These are phyloP conservation scores for Melampsora americana DNA, from an alignment of 1,284 basidiomycete genomes.

Conservation along the genomic window DNA sequence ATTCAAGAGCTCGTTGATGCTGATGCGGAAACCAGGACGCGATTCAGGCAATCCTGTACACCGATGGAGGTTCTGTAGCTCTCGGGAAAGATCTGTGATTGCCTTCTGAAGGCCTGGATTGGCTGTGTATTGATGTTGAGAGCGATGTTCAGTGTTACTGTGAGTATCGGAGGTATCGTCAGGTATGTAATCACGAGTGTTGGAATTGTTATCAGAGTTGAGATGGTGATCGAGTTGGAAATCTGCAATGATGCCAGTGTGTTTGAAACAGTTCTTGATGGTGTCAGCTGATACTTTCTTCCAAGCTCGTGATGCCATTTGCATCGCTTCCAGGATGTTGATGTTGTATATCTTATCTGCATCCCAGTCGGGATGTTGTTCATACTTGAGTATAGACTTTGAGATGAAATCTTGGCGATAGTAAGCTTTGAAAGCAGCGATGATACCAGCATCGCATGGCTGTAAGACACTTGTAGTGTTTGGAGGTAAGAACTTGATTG, in stretches of 20 bases:
- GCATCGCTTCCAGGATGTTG: constrained; percentile 54
- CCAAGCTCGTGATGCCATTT: constrained; percentile 46
- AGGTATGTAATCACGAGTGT: too few relatives aligned
- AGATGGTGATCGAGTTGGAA: too few relatives aligned
- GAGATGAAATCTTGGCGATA: constrained; percentile 48
- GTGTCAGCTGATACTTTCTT: background rate
- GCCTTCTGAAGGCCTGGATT: too few relatives aligned
- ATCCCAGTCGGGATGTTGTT: constrained; percentile 43
- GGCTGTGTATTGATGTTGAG: too few relatives aligned
- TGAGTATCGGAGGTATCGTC: too few relatives aligned
- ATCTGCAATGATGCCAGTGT: background rate
- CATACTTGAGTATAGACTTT: background rate
- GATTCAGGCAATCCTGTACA: background rate
- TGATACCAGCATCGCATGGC: constrained; percentile 54
- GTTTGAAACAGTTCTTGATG: background rate
- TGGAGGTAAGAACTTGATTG: constrained; percentile 51
- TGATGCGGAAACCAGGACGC: background rate
- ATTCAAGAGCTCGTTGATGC: background rate
- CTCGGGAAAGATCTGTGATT: too few relatives aligned
- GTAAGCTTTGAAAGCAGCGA: constrained; percentile 54
- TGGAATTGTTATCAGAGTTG: too few relatives aligned
- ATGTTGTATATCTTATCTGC: constrained; percentile 55
- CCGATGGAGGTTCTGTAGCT: too few relatives aligned
- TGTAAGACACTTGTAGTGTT: constrained; percentile 54
- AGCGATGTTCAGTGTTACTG: too few relatives aligned